A percentile compares a stretch with the other conserved stretches of the same genome.
Conservation (phyloP, 2,329 filamentous ascomycete genomes). For the Aspergillus sp. region DNA sequence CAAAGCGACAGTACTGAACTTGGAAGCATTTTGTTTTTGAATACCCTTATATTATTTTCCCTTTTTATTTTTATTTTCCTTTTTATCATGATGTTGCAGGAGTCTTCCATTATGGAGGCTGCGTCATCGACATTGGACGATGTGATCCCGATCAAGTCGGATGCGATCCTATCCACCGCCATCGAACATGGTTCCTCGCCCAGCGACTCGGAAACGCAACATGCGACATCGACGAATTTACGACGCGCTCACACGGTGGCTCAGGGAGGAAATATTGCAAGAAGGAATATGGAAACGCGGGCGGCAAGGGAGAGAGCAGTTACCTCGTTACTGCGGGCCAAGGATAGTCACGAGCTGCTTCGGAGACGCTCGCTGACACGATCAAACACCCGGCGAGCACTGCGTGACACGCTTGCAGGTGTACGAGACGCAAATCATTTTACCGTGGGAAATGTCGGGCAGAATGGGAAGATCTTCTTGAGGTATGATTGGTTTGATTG, state of each 20-base stretch:
- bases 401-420: slow-evolving; percentile 55
- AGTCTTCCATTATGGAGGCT: neutral
- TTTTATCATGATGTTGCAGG: neutral
- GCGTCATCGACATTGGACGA: slow-evolving; percentile 1
- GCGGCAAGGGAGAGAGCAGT: slow-evolving; percentile 27
- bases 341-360: slow-evolving; percentile 50
- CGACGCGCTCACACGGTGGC: slow-evolving; percentile 36
- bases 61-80: neutral
- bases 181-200: slow-evolving; percentile 4
- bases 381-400: slow-evolving; percentile 47
- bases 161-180: slow-evolving; percentile 3
- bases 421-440: slow-evolving; percentile 67
- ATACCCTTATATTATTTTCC: neutral
- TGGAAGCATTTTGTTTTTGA: slow-evolving; percentile 1
- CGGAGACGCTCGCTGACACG: slow-evolving; percentile 34
- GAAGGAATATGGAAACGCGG: slow-evolving; percentile 24
- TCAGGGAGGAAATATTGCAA: slow-evolving; percentile 26
- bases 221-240: slow-evolving; percentile 20
- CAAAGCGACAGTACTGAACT: no score
- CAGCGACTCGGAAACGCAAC: slow-evolving; percentile 13
- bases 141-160: slow-evolving; percentile 5
- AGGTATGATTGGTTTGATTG: slow-evolving; percentile 53
- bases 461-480: slow-evolving; percentile 77
- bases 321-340: slow-evolving; percentile 37
- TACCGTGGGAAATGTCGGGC: slow-evolving; percentile 74